A percentile compares a stretch with the other conserved stretches of the same genome.
Evolutionary conservation across 495 filamentous ascomycete species (phyloP).

Genomic region (Aspergillus nanangensis): DNA sequence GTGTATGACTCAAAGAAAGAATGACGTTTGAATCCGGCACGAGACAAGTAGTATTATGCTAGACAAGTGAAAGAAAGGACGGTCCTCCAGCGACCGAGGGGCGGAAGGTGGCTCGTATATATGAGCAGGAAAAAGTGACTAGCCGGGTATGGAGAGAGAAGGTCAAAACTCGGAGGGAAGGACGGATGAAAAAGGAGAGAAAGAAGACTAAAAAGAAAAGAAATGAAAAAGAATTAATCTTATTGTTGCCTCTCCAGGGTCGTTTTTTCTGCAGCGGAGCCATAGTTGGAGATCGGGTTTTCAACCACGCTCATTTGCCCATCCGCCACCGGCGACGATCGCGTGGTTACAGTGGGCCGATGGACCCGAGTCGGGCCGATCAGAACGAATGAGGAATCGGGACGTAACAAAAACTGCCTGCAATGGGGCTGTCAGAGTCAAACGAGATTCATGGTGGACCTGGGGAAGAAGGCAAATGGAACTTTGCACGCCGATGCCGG

Average conservation of each 20-base stretch:
- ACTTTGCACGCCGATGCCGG: not conserved
- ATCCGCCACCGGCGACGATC: conserved; percentile 7
- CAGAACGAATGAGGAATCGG: conserved; percentile 17
- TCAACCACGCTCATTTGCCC: not conserved
- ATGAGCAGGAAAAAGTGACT: too few species aligned
- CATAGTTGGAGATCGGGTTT: not conserved
- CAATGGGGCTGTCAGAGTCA: conserved; percentile 1
- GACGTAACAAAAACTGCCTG: conserved; percentile 21
- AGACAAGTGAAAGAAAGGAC: too few species aligned
- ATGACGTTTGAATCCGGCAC: too few species aligned
- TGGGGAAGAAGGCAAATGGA: conserved; percentile 4
- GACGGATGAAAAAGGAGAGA: not conserved
- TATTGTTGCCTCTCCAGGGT: not conserved
- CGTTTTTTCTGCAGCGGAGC: not conserved
- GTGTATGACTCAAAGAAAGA: not conserved
- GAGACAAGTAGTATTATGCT: too few species aligned
- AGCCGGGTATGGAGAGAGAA: too few species aligned
- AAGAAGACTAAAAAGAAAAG: not conserved
- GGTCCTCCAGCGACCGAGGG: too few species aligned
- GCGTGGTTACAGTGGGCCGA: conserved; percentile 9
- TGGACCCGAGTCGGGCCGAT: conserved; percentile 3
- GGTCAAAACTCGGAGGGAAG: conserved; percentile 2
- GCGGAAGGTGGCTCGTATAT: too few species aligned
- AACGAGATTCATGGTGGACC: conserved; percentile 2
- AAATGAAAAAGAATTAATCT: not conserved